Evolutionary conservation across 805 yeast species (phyloP).

Genomic region (Yamadazyma sp.): DNA sequence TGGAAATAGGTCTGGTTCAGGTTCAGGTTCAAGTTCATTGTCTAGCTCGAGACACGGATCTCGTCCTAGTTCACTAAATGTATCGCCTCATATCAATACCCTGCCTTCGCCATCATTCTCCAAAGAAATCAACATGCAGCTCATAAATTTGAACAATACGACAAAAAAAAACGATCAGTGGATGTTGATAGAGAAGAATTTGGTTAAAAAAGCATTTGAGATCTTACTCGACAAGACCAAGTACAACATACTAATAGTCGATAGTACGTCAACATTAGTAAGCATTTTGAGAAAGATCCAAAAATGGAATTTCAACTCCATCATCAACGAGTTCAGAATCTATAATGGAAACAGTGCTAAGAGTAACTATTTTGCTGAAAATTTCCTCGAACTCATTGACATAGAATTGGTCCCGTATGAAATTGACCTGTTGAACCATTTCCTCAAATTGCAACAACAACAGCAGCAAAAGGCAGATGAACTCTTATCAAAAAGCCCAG

Average conservation of each 20-base stretch:
- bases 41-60: conserved; percentile 6
- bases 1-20: background rate
- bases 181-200: conserved; percentile 70
- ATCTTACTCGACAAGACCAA: conserved; percentile 60
- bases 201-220: conserved; percentile 66
- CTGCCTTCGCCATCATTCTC: background rate
- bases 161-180: conserved; percentile 53
- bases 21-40: conserved; percentile 4
- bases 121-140: conserved; percentile 13
- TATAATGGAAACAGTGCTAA: conserved; percentile 46
- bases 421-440: conserved; percentile 28
- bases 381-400: conserved; percentile 72
- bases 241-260: conserved; percentile 73
- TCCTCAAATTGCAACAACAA: conserved; percentile 18
- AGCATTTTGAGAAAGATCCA: conserved; percentile 82
- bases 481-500: conserved; percentile 11
- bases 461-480: conserved; percentile 6
- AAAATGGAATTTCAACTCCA: conserved; percentile 85
- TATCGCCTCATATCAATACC: conserved; percentile 1
- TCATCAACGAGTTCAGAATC: conserved; percentile 80
- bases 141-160: conserved; percentile 22
- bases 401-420: conserved; percentile 49
- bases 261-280: conserved; percentile 73
- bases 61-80: conserved; percentile 2
- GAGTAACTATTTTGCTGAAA: conserved; percentile 79